These are phyloP conservation scores for Penicillium coffeae DNA, from an alignment of 495 filamentous ascomycete species.

Conservation along the genomic window DNA sequence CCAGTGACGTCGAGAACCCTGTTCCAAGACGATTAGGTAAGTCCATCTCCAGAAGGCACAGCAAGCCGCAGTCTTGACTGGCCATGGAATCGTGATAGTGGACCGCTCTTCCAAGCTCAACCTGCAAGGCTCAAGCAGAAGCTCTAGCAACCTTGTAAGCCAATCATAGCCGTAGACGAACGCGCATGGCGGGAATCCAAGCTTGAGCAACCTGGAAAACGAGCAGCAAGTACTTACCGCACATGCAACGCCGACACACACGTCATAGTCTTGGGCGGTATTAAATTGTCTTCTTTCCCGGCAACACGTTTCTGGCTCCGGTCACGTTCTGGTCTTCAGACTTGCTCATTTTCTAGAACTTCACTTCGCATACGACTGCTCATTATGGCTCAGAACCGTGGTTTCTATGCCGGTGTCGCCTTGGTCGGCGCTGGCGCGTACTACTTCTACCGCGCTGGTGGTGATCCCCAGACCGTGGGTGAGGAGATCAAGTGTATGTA, in stretches of 20 bases:
- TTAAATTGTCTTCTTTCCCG: neutral
- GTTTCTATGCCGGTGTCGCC: constrained; percentile 56
- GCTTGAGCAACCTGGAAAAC: neutral
- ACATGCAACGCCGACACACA: constrained; percentile 8
- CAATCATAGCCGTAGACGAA: neutral
- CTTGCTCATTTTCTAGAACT: neutral
- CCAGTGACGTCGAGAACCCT: constrained; percentile 26
- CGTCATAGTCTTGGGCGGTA: constrained; percentile 15
- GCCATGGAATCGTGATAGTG: neutral
- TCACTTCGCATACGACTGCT: neutral
- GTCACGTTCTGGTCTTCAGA: neutral
- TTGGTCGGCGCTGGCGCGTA: constrained; percentile 72
- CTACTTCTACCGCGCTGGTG: constrained; percentile 88
- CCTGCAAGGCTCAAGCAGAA: neutral
- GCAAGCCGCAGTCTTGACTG: neutral
- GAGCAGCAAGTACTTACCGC: neutral
- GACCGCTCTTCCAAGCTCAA: neutral
- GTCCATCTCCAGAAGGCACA: neutral
- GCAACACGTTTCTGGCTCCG: neutral
- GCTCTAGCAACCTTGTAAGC: neutral
- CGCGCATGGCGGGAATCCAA: neutral
- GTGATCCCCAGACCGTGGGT: constrained; percentile 73
- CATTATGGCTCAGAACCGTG: constrained; percentile 50
- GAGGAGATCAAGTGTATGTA: constrained; percentile 74
- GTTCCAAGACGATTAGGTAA: neutral